Evolutionary conservation across 106 monocot genomes (phyloP).

Genomic region (Platanthera zijinensis): DNA sequence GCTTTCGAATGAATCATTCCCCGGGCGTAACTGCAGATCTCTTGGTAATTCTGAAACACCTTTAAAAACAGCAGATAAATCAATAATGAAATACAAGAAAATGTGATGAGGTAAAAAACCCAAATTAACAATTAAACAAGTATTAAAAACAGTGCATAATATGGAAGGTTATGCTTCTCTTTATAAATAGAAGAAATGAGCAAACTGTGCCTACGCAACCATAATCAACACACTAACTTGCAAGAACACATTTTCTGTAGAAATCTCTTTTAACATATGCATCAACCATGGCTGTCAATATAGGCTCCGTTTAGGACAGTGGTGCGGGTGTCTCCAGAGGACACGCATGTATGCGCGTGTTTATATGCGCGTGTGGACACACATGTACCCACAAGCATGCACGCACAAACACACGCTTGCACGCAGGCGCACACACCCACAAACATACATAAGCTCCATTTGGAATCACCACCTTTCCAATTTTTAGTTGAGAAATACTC

Average conservation of each 20-base stretch:
- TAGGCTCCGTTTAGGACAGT: not conserved
- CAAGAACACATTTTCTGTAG: not conserved
- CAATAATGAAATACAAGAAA: not conserved
- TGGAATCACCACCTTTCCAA: no score
- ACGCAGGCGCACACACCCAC: no score
- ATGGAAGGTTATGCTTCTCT: not conserved
- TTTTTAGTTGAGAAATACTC: no score
- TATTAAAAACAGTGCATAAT: not conserved
- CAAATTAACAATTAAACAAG: not conserved
- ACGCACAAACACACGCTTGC: no score
- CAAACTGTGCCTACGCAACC: not conserved
- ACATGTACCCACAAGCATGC: no score
- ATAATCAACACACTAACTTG: not conserved
- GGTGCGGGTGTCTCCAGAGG: no score
- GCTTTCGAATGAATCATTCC: slow-evolving; percentile 16
- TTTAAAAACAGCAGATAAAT: slow-evolving; percentile 2
- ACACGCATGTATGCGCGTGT: no score
- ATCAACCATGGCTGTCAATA: not conserved
- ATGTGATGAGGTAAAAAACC: not conserved
- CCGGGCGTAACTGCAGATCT: slow-evolving; percentile 19
- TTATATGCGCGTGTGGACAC: no score
- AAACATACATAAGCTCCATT: no score
- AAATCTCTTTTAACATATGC: not conserved
- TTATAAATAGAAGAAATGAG: no score
- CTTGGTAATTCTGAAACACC: slow-evolving; percentile 22